A percentile compares a stretch with the other conserved stretches of the same genome.
These are phyloP conservation scores for Vitis labrusca DNA, from an alignment of 164 flowering plant species.

Conservation along the genomic window DNA sequence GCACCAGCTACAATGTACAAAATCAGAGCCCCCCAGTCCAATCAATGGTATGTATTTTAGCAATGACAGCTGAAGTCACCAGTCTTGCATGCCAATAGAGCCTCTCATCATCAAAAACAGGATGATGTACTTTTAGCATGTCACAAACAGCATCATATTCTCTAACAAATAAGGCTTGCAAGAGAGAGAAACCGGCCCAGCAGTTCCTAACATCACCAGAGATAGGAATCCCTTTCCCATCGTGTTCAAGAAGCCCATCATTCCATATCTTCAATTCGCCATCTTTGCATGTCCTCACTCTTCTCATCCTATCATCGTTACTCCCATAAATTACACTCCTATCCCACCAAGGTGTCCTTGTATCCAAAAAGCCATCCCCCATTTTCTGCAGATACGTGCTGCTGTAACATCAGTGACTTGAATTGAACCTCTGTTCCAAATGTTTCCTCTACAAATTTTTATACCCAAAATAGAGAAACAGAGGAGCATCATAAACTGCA, in stretches of 20 bases:
- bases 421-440: no score
- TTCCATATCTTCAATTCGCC: slow-evolving; percentile 45
- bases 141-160: slow-evolving; percentile 56
- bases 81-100: slow-evolving; percentile 45
- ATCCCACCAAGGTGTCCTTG: slow-evolving; percentile 52
- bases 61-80: slow-evolving; percentile 12
- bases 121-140: slow-evolving; percentile 41
- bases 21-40: no score
- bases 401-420: no score
- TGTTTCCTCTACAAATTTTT: no score
- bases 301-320: slow-evolving; percentile 27
- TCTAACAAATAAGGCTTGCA: slow-evolving; percentile 54
- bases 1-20: no score
- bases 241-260: slow-evolving; percentile 44
- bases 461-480: no score
- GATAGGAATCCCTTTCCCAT: slow-evolving; percentile 37
- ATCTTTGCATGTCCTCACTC: slow-evolving; percentile 50
- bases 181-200: slow-evolving; percentile 54
- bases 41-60: no score
- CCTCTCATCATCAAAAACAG: slow-evolving; percentile 41
- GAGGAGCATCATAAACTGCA: no score
- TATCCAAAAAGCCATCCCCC: slow-evolving; percentile 18
- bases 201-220: slow-evolving; percentile 57
- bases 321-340: slow-evolving; percentile 58
- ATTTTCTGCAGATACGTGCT: no score